Conservation (phyloP, 129 eudicot genomes). For the Kitagawia praeruptora region DNA sequence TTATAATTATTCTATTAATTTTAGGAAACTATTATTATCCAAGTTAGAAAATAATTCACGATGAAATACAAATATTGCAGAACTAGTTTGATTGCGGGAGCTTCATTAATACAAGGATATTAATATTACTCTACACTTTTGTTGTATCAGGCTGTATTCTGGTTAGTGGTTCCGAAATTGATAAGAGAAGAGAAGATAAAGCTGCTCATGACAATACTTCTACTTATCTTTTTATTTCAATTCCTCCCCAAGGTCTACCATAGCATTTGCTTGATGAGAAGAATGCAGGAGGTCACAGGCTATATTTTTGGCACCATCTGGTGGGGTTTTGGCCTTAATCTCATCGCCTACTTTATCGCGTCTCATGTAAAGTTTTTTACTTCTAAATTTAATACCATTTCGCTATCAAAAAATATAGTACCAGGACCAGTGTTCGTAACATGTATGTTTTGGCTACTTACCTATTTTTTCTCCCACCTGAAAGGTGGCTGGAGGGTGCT, state of each 20-base stretch:
- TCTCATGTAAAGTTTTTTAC: constrained; percentile 15
- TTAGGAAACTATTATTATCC: too few relatives aligned
- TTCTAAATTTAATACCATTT: neutral
- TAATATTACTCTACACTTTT: neutral
- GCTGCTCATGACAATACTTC: constrained; percentile 40
- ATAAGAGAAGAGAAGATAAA: constrained; percentile 38
- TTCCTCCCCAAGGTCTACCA: constrained; percentile 26
- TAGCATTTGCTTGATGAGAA: constrained; percentile 22
- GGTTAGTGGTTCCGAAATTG: constrained; percentile 44
- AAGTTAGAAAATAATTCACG: neutral
- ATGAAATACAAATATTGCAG: neutral
- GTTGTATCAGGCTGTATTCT: constrained; percentile 36
- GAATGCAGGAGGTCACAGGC: constrained; percentile 32
- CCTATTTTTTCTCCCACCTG: neutral
- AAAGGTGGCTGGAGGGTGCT: constrained; percentile 29
- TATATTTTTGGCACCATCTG: constrained; percentile 34
- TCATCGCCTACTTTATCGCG: constrained; percentile 26
- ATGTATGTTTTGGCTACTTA: neutral
- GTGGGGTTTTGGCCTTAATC: constrained; percentile 34
- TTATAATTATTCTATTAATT: too few relatives aligned
- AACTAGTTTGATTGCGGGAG: neutral
- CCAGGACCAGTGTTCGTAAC: neutral
- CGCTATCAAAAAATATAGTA: neutral
- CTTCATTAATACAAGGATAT: neutral
- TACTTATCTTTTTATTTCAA: constrained; percentile 24